phyloP scores from a whole-genome alignment of 768 basidiomycete genomes.

The Suillus clintonianus region DNA sequence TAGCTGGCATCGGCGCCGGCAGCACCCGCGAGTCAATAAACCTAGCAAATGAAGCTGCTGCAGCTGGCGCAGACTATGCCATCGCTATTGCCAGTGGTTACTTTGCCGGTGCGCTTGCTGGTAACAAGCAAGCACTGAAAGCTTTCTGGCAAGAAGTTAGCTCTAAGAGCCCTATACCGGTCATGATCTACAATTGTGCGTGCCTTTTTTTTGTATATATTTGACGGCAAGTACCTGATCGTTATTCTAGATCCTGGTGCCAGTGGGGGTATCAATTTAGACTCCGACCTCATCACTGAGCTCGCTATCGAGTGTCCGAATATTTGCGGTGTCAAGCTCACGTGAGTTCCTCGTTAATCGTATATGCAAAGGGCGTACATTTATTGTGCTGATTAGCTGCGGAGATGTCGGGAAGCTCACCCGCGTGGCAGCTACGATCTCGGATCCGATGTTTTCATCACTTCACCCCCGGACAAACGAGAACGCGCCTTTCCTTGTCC shows the following conservation, averaged over 20 bases:
- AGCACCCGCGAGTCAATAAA: slow-evolving; percentile 84
- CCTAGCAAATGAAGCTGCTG: slow-evolving; percentile 74
- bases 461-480: slow-evolving; percentile 68
- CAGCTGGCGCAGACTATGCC: slow-evolving; percentile 82
- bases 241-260: slow-evolving; percentile 74
- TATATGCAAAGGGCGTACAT: not conserved
- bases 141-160: slow-evolving; percentile 77
- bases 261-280: slow-evolving; percentile 86
- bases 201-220: slow-evolving; percentile 7
- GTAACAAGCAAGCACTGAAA: slow-evolving; percentile 69
- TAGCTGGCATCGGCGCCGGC: slow-evolving; percentile 81
- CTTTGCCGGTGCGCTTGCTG: slow-evolving; percentile 74
- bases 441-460: slow-evolving; percentile 54
- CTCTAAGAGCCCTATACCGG: slow-evolving; percentile 80
- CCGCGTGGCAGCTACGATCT: slow-evolving; percentile 71
- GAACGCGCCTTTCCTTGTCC: slow-evolving; percentile 74
- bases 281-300: slow-evolving; percentile 84
- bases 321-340: slow-evolving; percentile 85
- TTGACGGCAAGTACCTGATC: not conserved
- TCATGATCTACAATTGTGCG: slow-evolving; percentile 88
- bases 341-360: slow-evolving; percentile 47
- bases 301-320: slow-evolving; percentile 78
- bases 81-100: slow-evolving; percentile 89
- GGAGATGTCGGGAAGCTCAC: slow-evolving; percentile 92
- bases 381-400: slow-evolving; percentile 51